These are phyloP conservation scores for Neopestalotiopsis rosae DNA, from an alignment of 2,329 filamentous ascomycete species.

Conservation along the genomic window DNA sequence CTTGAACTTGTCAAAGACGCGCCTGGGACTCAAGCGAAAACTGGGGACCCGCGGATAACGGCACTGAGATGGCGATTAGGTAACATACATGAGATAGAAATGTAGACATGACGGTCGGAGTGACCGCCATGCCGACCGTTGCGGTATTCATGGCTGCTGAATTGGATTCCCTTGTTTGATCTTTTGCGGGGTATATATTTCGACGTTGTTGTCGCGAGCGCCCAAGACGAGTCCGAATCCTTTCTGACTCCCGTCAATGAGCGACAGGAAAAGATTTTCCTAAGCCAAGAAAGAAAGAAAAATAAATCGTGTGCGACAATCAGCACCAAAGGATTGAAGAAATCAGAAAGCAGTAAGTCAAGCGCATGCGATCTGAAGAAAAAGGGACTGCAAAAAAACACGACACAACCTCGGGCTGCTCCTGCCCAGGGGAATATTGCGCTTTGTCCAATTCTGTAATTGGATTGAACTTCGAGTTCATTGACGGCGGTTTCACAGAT, in stretches of 20 bases:
- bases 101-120: constrained; percentile 86
- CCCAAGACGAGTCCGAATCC: background rate
- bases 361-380: background rate
- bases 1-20: constrained; percentile 5
- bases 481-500: background rate
- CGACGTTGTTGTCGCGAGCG: background rate
- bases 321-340: background rate
- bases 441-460: constrained; percentile 6
- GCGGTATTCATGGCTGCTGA: constrained; percentile 64
- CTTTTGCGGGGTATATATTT: background rate
- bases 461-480: background rate
- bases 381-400: background rate
- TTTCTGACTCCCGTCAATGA: background rate
- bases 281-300: background rate
- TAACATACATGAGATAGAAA: constrained; percentile 80
- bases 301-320: background rate
- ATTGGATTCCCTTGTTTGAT: background rate
- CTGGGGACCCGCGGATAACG: constrained; percentile 8
- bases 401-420: background rate
- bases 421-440: constrained; percentile 1
- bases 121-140: constrained; percentile 81
- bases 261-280: background rate
- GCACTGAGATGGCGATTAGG: background rate
- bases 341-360: background rate
- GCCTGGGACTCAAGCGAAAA: background rate